phyloP scores from a whole-genome alignment of 345 rosid genomes.

The Punica granatum region DNA sequence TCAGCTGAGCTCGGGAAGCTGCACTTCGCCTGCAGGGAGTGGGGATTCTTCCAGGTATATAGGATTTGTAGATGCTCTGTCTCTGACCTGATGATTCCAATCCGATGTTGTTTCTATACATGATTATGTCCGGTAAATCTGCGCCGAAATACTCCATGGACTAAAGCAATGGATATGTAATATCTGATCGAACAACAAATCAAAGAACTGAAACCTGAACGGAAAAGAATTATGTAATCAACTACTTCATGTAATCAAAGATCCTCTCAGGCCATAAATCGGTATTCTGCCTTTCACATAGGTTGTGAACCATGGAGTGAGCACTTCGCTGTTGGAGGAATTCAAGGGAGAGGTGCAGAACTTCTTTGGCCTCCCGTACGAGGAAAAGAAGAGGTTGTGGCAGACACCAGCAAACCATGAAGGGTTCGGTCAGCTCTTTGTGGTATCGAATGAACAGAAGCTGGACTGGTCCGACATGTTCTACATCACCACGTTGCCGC shows the following conservation, averaged over 20 bases:
- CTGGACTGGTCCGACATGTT: constrained; percentile 61
- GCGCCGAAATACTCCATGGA: too few relatives aligned
- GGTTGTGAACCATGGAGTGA: constrained; percentile 37
- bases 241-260: too few relatives aligned
- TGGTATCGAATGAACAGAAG: constrained; percentile 44
- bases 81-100: too few relatives aligned
- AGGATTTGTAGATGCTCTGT: not conserved
- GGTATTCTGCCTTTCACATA: not conserved
- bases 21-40: constrained; percentile 27
- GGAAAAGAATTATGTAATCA: not conserved
- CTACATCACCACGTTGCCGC: constrained; percentile 29
- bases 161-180: too few relatives aligned
- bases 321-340: constrained; percentile 25
- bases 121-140: too few relatives aligned
- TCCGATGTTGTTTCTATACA: too few relatives aligned
- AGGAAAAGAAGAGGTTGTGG: constrained; percentile 44
- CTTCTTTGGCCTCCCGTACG: constrained; percentile 35
- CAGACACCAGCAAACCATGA: constrained; percentile 39
- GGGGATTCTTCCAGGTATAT: constrained; percentile 33
- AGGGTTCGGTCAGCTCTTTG: constrained; percentile 50
- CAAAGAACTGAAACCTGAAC: not conserved
- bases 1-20: constrained; percentile 20
- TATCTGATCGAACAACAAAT: too few relatives aligned
- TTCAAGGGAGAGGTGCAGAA: constrained; percentile 27
- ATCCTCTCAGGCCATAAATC: not conserved